A percentile compares a stretch with the other conserved stretches of the same genome.
phyloP scores from a whole-genome alignment of 108 stramenopile species.

The Heterococcus sp. region DNA sequence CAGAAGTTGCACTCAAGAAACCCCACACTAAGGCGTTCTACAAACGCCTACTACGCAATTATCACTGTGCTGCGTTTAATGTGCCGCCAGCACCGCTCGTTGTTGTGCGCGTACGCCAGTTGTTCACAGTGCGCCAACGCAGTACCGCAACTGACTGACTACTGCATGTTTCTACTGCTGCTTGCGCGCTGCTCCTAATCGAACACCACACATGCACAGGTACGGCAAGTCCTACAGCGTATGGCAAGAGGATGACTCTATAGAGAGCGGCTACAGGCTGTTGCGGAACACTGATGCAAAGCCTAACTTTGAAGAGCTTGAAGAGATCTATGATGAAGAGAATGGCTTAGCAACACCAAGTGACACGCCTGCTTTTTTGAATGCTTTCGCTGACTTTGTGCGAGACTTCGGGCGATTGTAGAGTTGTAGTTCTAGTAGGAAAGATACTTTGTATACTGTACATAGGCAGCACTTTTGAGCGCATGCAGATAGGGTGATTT shows the following conservation, averaged over 20 bases:
- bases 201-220: too few relatives aligned
- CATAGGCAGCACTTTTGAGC: too few relatives aligned
- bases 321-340: slow-evolving; percentile 26
- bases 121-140: background rate
- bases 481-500: too few relatives aligned
- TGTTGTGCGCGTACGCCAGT: background rate
- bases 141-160: background rate
- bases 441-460: too few relatives aligned
- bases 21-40: background rate
- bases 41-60: background rate
- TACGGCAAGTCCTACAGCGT: slow-evolving; percentile 65
- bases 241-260: slow-evolving; percentile 81
- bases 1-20: background rate
- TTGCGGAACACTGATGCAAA: slow-evolving; percentile 14
- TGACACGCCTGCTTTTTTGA: slow-evolving; percentile 15
- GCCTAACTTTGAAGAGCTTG: slow-evolving; percentile 35
- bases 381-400: slow-evolving; percentile 29
- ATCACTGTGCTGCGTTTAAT: background rate
- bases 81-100: background rate
- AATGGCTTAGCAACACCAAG: slow-evolving; percentile 6
- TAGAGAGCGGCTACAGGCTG: slow-evolving; percentile 67
- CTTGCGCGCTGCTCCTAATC: too few relatives aligned
- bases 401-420: slow-evolving; percentile 36
- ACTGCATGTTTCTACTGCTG: background rate
- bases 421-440: too few relatives aligned